Conservation (phyloP, 257 asterid genomes). For the Primulina eburnea region DNA sequence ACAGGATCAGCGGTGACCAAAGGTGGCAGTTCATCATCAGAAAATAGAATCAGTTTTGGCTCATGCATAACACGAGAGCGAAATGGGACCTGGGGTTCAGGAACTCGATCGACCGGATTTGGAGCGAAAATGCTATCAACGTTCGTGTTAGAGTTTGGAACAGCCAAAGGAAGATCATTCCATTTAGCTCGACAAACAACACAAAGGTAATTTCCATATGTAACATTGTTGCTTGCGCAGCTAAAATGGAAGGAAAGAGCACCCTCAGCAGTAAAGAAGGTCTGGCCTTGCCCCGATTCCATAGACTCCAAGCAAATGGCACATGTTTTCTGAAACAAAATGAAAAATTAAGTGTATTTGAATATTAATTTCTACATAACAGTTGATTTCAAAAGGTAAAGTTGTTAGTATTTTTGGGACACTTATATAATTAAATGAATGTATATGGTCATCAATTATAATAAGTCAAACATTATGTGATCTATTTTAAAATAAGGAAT, state of each 20-base stretch:
- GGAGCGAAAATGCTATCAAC: not conserved
- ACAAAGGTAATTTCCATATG: constrained; percentile 26
- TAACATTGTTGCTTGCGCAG: constrained; percentile 24
- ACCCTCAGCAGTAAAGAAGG: constrained; percentile 36
- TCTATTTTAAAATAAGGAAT: too few species aligned
- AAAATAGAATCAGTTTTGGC: too few species aligned
- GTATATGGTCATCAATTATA: too few species aligned
- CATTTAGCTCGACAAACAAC: constrained; percentile 31
- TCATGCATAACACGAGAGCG: too few species aligned
- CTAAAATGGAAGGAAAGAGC: constrained; percentile 35
- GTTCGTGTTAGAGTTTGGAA: not conserved
- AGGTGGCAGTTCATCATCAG: too few species aligned
- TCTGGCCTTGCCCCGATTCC: constrained; percentile 27
- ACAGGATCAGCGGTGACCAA: too few species aligned
- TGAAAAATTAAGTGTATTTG: not conserved
- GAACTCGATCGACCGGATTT: too few species aligned
- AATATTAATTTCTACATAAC: not conserved
- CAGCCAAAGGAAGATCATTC: constrained; percentile 23
- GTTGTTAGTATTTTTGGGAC: too few species aligned
- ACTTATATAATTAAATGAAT: too few species aligned
- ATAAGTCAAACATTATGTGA: too few species aligned
- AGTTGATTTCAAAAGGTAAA: not conserved
- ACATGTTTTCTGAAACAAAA: constrained; percentile 30
- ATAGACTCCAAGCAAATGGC: constrained; percentile 28
- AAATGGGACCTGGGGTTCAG: too few species aligned